These are phyloP conservation scores for Botrytis hyacinthi DNA, from an alignment of 2,329 filamentous ascomycete genomes.

Conservation along the genomic window DNA sequence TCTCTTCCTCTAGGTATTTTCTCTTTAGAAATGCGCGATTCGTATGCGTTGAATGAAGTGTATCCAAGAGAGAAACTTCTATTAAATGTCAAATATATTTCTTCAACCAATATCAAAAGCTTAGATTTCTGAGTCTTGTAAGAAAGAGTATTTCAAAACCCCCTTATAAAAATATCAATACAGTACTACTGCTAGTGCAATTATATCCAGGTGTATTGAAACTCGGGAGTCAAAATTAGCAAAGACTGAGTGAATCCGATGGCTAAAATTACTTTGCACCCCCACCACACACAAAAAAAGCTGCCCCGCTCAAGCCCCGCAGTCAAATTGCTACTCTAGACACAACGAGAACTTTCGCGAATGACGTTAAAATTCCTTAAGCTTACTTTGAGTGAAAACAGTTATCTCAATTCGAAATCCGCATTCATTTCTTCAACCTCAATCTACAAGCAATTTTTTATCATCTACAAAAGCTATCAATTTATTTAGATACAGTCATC, in stretches of 20 bases:
- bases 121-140: neutral
- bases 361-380: neutral
- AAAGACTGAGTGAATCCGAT: neutral
- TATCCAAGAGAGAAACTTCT: neutral
- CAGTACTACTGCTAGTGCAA: neutral
- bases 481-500: neutral
- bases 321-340: neutral
- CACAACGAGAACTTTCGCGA: constrained; percentile 6
- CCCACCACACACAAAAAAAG: neutral
- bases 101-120: neutral
- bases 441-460: neutral
- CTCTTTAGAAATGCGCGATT: neutral
- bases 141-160: too few species aligned
- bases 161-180: neutral
- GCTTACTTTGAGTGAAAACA: neutral
- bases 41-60: neutral
- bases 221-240: constrained; percentile 2
- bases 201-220: constrained; percentile 2
- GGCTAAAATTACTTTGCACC: neutral
- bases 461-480: too few species aligned
- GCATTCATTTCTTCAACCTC: neutral
- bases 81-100: neutral
- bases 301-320: neutral
- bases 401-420: neutral
- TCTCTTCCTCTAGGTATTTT: neutral